Percentiles rank a stretch among this genome's conserved stretches.
These are phyloP conservation scores for Aureobasidium sp. DNA, from an alignment of 2,329 filamentous ascomycete genomes.

Conservation along the genomic window DNA sequence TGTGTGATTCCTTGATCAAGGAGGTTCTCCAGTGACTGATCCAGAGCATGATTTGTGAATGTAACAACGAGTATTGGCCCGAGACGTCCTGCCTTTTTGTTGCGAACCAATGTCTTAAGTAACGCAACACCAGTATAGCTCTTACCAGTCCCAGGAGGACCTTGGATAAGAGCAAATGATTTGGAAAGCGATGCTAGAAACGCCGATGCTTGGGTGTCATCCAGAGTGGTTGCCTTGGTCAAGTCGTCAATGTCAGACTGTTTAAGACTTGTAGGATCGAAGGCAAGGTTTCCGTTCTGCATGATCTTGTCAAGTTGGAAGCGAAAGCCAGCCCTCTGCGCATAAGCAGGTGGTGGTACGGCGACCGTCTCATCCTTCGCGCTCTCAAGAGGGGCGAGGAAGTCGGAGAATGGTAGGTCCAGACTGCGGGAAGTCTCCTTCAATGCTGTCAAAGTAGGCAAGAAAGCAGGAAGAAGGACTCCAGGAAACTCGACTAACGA, in stretches of 20 bases:
- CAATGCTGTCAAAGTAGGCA: conserved; percentile 47
- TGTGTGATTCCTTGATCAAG: conserved; percentile 37
- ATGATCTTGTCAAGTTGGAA: conserved; percentile 35
- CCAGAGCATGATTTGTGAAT: conserved; percentile 45
- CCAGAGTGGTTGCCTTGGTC: conserved; percentile 38
- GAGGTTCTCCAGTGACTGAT: conserved; percentile 52
- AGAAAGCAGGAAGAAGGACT: conserved; percentile 49
- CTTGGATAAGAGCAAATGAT: conserved; percentile 55
- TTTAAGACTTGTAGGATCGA: conserved; percentile 17
- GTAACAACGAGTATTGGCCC: conserved; percentile 41
- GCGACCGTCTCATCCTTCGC: conserved; percentile 17
- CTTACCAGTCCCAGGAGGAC: conserved; percentile 63
- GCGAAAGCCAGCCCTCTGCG: conserved; percentile 38
- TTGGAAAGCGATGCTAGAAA: conserved; percentile 45
- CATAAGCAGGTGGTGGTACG: conserved; percentile 44
- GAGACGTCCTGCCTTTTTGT: conserved; percentile 26
- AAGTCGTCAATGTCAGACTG: conserved; percentile 26
- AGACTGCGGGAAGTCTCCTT: conserved; percentile 39
- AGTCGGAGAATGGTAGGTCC: conserved; percentile 24
- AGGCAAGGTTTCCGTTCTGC: conserved; percentile 17
- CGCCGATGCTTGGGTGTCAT: conserved; percentile 41
- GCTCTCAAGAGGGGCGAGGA: conserved; percentile 22
- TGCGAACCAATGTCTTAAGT: conserved; percentile 47
- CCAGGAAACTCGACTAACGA: conserved; percentile 53
- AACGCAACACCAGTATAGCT: conserved; percentile 51